Percentiles rank a stretch among this genome's conserved stretches.
Conservation (phyloP, 2,329 filamentous ascomycete species). For the Myriosclerotinia curreyana region DNA sequence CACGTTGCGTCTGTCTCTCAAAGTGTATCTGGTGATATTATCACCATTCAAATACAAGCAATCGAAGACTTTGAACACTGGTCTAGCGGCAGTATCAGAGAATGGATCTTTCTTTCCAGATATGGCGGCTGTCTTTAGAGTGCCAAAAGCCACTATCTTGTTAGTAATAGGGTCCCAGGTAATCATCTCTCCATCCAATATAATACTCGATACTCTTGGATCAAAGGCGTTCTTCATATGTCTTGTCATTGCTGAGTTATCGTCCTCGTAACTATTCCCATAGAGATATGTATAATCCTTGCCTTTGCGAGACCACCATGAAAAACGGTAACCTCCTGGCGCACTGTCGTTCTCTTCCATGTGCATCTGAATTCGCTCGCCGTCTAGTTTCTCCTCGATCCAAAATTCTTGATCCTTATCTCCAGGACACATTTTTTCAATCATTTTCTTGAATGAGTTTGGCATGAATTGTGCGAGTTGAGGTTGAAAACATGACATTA, state of each 20-base stretch:
- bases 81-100: slow-evolving; percentile 59
- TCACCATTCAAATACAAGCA: slow-evolving; percentile 84
- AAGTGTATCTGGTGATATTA: slow-evolving; percentile 74
- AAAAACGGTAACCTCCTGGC: slow-evolving; percentile 70
- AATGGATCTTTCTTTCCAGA: slow-evolving; percentile 73
- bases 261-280: slow-evolving; percentile 70
- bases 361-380: slow-evolving; percentile 95
- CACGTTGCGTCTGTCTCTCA: slow-evolving; percentile 75
- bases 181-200: slow-evolving; percentile 97
- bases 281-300: slow-evolving; percentile 97
- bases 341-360: slow-evolving; percentile 69
- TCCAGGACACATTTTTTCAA: slow-evolving; percentile 56
- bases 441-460: slow-evolving; percentile 76
- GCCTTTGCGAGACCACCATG: slow-evolving; percentile 92
- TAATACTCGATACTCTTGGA: slow-evolving; percentile 75
- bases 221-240: slow-evolving; percentile 77
- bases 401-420: slow-evolving; percentile 77
- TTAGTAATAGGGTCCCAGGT: slow-evolving; percentile 90
- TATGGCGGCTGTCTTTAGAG: slow-evolving; percentile 85
- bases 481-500: slow-evolving; percentile 97
- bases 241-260: slow-evolving; percentile 73
- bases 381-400: slow-evolving; percentile 98
- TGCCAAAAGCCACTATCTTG: slow-evolving; percentile 85
- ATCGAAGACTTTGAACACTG: slow-evolving; percentile 84
- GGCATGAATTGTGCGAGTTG: slow-evolving; percentile 92